Evolutionary conservation across 306 rosid species (phyloP), one percentile per base, ranked within the genome.

Genomic region (Sindora glabra): DNA sequence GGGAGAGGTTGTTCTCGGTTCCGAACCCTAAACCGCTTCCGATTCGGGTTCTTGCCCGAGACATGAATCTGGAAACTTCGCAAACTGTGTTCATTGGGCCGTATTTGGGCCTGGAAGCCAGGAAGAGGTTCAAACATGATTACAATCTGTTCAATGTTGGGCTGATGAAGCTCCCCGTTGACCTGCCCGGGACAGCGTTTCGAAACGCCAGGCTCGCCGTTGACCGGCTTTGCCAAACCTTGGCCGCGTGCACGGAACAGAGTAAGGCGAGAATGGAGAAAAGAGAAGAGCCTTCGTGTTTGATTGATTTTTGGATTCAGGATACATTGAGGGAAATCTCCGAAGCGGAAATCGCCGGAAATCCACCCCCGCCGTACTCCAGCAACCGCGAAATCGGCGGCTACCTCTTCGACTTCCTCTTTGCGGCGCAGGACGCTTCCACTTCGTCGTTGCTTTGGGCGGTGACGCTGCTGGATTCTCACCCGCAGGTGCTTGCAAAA

Each of bases 371-470:
- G 3, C 72, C 71, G 17, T 47, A 42, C 64, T 44, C 82, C 48
- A 57, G 66, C 10, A 58, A 88, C 61, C 22, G 36, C 23, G 83
- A 91, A 55, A 72, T 91, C 11, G 98, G 95, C 0, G 78, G 86
- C 0, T 81, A 83, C 55, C 76, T 92, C 5, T 92, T 92, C 6
- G 98, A 92, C 32, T 92, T 92, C 38, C 95, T 92, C 47, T 92
- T 88, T 26, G 98, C 96, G 0, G 78, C 98, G 1, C 95, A 92
- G 59, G 98, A 88, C 39, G 98, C 94, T 0, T 92, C 98, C 1
- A 92, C 90, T 0, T 92, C 98, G 10, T 92, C 98, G 17, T 41
- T 92, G 34, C 85, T 92, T 0, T 92, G 98, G 98, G 96, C 96
- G 48, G 86, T 92, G 60, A 47, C 82, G 42, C 66, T 92, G 18